A percentile compares a stretch with the other conserved stretches of the same genome.
Evolutionary conservation across 225 moss, liverwort and hornwort genomes (phyloP).

Genomic region (Sphagnum contortum): DNA sequence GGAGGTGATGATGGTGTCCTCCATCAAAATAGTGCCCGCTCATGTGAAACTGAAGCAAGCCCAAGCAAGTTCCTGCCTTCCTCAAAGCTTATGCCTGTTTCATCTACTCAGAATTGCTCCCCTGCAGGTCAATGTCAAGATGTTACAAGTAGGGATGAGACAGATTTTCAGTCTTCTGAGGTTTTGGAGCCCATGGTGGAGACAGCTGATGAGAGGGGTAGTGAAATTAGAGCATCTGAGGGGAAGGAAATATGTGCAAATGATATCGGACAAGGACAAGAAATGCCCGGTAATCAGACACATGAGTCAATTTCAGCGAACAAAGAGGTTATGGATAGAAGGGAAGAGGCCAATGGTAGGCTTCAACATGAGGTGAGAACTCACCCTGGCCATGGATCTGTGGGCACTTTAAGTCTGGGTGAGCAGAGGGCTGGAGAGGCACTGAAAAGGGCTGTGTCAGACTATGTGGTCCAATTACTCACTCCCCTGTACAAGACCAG

Average conservation of each 20-base stretch:
- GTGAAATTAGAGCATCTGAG: constrained; percentile 9
- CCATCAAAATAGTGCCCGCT: no score
- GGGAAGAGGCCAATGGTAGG: constrained; percentile 16
- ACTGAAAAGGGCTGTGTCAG: constrained; percentile 52
- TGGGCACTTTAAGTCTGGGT: neutral
- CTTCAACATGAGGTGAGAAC: constrained; percentile 12
- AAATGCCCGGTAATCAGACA: no score
- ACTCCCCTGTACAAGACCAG: constrained; percentile 57
- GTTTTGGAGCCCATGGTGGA: neutral
- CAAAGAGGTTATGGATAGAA: neutral
- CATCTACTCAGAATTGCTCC: neutral
- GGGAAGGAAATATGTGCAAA: neutral
- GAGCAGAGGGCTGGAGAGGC: constrained; percentile 21
- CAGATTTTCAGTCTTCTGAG: constrained; percentile 3
- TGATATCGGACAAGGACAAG: no score
- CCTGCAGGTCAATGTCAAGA: constrained; percentile 5
- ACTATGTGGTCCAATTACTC: constrained; percentile 52
- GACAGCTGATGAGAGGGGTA: constrained; percentile 8
- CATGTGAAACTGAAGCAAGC: no score
- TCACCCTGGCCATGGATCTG: no score
- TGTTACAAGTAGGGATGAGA: constrained; percentile 4
- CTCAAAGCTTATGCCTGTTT: no score
- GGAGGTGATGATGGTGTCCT: no score
- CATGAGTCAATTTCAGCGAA: no score
- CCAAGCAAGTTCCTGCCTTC: no score